Conservation (phyloP, 176 grass and related monocot genomes). For the Juncus effusus region DNA sequence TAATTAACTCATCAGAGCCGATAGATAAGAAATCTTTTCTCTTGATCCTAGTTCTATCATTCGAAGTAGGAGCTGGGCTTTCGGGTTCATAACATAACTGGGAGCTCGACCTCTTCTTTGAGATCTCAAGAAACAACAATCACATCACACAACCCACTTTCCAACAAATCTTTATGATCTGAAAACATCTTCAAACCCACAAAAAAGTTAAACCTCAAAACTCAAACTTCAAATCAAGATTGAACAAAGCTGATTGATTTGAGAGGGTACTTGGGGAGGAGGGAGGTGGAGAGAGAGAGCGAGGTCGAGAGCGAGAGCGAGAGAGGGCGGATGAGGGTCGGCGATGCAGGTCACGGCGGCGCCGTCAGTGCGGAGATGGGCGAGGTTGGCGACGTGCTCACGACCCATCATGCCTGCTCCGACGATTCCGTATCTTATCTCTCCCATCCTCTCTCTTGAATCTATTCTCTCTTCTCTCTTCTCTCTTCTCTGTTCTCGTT, state of each 20-base stretch:
- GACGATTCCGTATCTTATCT: constrained; percentile 74
- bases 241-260: neutral
- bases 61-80: too few species aligned
- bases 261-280: constrained; percentile 41
- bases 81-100: too few species aligned
- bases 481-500: constrained; percentile 1
- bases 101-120: too few species aligned
- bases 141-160: constrained; percentile 72
- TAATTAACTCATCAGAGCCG: too few species aligned
- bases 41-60: too few species aligned
- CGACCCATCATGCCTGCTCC: constrained; percentile 95
- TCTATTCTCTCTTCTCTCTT: too few species aligned
- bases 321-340: constrained; percentile 67
- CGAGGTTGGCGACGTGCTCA: constrained; percentile 85
- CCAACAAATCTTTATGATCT: constrained; percentile 62
- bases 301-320: constrained; percentile 48
- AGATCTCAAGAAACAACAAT: constrained; percentile 66
- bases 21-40: too few species aligned
- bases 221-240: neutral
- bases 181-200: constrained; percentile 52
- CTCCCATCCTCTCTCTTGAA: too few species aligned
- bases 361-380: constrained; percentile 55
- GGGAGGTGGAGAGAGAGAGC: constrained; percentile 52
- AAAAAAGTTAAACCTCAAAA: too few species aligned
- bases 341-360: constrained; percentile 50